Percentiles rank a stretch among this genome's conserved stretches.
These are phyloP conservation scores for Benincasa hispida DNA, from an alignment of 306 rosid species.

Conservation along the genomic window DNA sequence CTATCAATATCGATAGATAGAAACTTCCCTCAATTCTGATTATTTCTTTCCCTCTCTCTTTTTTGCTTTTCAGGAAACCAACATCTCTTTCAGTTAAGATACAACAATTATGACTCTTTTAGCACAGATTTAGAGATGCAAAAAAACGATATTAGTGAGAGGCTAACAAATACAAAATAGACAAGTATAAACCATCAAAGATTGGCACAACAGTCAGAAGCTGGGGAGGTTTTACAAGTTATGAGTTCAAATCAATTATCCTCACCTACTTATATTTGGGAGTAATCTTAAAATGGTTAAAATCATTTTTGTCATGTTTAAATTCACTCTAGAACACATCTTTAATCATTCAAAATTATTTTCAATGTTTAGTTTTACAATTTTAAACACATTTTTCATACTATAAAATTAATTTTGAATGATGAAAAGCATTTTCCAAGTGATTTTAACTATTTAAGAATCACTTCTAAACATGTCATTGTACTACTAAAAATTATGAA, in stretches of 20 bases:
- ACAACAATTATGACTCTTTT: not conserved
- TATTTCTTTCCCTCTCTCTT: not conserved
- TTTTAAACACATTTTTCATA: no score
- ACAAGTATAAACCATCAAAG: not conserved
- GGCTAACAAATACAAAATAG: not conserved
- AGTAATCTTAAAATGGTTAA: no score
- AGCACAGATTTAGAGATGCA: not conserved
- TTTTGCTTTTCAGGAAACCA: not conserved
- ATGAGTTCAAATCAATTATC: not conserved
- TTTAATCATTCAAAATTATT: no score
- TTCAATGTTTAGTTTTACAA: no score
- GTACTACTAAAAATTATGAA: not conserved
- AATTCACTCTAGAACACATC: no score
- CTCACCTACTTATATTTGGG: not conserved
- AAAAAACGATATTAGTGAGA: not conserved
- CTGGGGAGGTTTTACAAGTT: not conserved
- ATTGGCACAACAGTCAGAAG: not conserved
- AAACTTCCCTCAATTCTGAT: not conserved
- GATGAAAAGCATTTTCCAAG: no score
- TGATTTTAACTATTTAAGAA: no score
- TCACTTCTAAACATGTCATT: no score
- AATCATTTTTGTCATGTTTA: no score
- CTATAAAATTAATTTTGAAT: no score
- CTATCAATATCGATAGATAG: not conserved
- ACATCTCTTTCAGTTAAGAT: not conserved